These are phyloP conservation scores for Aspergillus latus DNA, from an alignment of 2,329 filamentous ascomycete species.

Conservation along the genomic window DNA sequence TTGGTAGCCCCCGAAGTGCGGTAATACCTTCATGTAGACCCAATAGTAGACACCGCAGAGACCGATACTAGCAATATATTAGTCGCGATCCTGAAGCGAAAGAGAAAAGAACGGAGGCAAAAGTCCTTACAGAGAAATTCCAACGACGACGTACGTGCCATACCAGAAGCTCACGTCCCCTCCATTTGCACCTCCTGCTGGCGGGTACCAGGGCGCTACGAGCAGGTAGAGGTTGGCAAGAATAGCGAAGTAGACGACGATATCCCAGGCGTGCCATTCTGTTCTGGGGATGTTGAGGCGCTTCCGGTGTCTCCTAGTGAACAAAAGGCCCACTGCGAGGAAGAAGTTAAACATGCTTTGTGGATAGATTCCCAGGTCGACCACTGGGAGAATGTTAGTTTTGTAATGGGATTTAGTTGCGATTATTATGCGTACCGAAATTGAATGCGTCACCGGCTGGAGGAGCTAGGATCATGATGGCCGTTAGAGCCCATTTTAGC, in stretches of 20 bases:
- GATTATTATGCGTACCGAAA: slow-evolving; percentile 47
- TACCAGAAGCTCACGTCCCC: slow-evolving; percentile 75
- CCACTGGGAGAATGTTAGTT: slow-evolving; percentile 43
- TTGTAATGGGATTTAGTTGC: background rate
- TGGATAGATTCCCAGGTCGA: slow-evolving; percentile 61
- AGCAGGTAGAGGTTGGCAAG: slow-evolving; percentile 62
- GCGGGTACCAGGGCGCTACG: slow-evolving; percentile 71
- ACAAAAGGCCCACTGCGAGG: slow-evolving; percentile 57
- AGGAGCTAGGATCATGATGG: slow-evolving; percentile 61
- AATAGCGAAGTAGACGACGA: slow-evolving; percentile 60
- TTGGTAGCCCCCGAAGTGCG: slow-evolving; percentile 53
- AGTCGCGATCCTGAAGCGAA: background rate
- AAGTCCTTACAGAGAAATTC: slow-evolving; percentile 59
- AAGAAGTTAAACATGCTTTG: slow-evolving; percentile 57
- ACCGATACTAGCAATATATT: slow-evolving; percentile 42
- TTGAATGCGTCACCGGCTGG: slow-evolving; percentile 66
- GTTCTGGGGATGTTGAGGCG: slow-evolving; percentile 50
- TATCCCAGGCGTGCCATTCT: slow-evolving; percentile 61
- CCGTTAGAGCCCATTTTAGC: slow-evolving; percentile 58
- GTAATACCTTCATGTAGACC: slow-evolving; percentile 59
- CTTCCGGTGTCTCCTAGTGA: slow-evolving; percentile 57
- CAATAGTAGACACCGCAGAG: slow-evolving; percentile 59
- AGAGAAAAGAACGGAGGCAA: slow-evolving; percentile 19
- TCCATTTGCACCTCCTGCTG: slow-evolving; percentile 56
- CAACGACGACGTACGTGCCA: slow-evolving; percentile 65